Base-by-base conservation (phyloP, 2,329 filamentous ascomycete genomes). In the Exophiala sp. region DNA sequence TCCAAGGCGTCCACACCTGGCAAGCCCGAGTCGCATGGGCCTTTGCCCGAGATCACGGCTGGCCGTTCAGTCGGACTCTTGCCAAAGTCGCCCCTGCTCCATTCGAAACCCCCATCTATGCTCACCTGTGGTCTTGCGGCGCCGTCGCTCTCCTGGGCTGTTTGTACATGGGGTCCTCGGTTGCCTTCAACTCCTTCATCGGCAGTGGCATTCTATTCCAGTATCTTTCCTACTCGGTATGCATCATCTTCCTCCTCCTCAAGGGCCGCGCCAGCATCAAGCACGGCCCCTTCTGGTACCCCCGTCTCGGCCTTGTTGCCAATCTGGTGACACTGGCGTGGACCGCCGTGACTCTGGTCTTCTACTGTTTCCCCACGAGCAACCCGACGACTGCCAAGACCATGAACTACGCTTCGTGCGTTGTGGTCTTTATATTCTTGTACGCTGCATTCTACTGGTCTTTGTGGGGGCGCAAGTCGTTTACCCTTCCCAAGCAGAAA, bases 11-110 rank as follows among this genome's bases (percentile, higher is more conserved):
- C n/a, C n/a, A n/a, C 68, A 66, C 48, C 73, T 77, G 46, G 75
- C 73, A 4, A 76, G 73, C 69, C 70, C 76, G 56, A 72, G 71
- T 77, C 4, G 72, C 70, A 51, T 78, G 74, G 74, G 73, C 72
- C 1, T 77, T 78, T 58, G 73, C 75, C 8, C 66, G 75, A 2
- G 75, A 78, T 56, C 59, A 66, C 8, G 75, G 74, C 2, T 51
- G 77, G 1, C 74, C 74, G 1, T 68, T 63, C 14, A 67, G 70
- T 13, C 35, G 52, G 22, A 70, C 66, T 54, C 62, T 76, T 10
- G 55, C 52, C 69, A 69, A 58, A 2, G 60, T 62, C 2, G 50
- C 66, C 46, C 55, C 54, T 4, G 64, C 59, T 4, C 60, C n/a
- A n/a, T n/a, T 62, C 30, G 59, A 62, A 34, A 65, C 69, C 34